Percentiles rank a stretch among this genome's conserved stretches.
Conservation (phyloP, 2,329 filamentous ascomycete genomes). For the Penicillium sp. region DNA sequence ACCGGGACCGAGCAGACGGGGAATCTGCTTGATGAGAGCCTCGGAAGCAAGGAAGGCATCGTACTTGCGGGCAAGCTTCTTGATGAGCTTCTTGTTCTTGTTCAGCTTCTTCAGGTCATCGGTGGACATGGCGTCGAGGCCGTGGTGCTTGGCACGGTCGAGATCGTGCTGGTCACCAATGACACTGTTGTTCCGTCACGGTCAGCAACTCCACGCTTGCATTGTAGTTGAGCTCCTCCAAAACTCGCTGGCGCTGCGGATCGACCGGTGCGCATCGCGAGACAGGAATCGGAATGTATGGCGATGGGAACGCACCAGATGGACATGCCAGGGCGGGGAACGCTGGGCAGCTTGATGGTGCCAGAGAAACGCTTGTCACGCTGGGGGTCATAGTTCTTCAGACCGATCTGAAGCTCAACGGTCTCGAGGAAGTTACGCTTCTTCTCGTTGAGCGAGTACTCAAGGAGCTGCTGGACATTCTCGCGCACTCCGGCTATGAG, state of each 20-base stretch:
- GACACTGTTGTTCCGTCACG: conserved; percentile 54
- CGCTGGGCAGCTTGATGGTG: conserved; percentile 89
- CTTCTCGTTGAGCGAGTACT: conserved; percentile 94
- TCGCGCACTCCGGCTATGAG: conserved; percentile 79
- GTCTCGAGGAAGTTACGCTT: conserved; percentile 98
- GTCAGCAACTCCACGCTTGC: conserved; percentile 12
- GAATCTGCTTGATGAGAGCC: conserved; percentile 98
- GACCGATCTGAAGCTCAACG: conserved; percentile 78
- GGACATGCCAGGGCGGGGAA: conserved; percentile 87
- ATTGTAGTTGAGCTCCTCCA: too few species aligned
- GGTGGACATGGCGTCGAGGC: conserved; percentile 95
- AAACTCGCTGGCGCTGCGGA: too few species aligned
- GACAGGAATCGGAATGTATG: conserved; percentile 1
- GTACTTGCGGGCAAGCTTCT: conserved; percentile 99
- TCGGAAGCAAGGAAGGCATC: conserved; percentile 98
- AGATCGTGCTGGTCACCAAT: conserved; percentile 96
- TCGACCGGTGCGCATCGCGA: background rate
- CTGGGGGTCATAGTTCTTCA: conserved; percentile 99
- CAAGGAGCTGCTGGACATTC: conserved; percentile 89
- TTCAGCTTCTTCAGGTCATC: conserved; percentile 99
- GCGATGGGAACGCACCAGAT: conserved; percentile 61
- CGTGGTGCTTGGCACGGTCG: conserved; percentile 98
- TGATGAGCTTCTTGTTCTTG: conserved; percentile 99
- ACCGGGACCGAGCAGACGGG: conserved; percentile 98
- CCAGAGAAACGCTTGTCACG: conserved; percentile 99